Evolutionary conservation across 495 filamentous ascomycete genomes (phyloP), one percentile per base, ranked within the genome.

Genomic region (Cercophora newfieldiana): DNA sequence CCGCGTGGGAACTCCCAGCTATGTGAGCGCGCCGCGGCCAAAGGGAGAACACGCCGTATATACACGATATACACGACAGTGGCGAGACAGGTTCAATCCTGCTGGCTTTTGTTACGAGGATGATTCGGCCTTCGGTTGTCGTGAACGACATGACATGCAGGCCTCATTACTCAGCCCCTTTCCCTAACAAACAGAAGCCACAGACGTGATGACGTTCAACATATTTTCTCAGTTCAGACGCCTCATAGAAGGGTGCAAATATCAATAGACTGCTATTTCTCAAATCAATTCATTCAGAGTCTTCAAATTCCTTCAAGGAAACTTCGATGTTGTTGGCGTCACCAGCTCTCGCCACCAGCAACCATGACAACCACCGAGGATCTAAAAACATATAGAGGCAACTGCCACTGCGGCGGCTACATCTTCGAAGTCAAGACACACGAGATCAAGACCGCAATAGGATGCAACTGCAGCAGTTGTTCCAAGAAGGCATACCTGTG

Each of bases 401-500:
- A 79, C 72, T 87, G 85, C 78, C 84, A 86, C 72, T 87, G 85
- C 73, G 76, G 74, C 3, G 73, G 75, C 31, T 81, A 80, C 63
- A 71, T 83, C 66, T 87, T 79, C 68, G 80, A 79, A 66, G 61
- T 80, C 63, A 69, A 71, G 8, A 14, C 80, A 6, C 82, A 83
- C n/a, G 76, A 84, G 66, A 72, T 83, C 65, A 79, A 69, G 65
- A 64, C 65, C 7, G 72, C 64, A 1, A 56, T 6, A 1, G 71
- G 72, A 53, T 88, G 84, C 71, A 82, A 85, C 63, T 88, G 85
- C 70, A 84, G 82, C 74, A 80, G 78, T 59, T 85, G 83, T 73
- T 69, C 61, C 68, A 81, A 78, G 65, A 80, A 81, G 69, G 79
- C 67, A 16, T 79, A 77, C 21, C 56, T 80, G 29, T 84, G 76